Evolutionary conservation across 352 stramenopile species (phyloP).

Genomic region (Phytopythium boreale): DNA sequence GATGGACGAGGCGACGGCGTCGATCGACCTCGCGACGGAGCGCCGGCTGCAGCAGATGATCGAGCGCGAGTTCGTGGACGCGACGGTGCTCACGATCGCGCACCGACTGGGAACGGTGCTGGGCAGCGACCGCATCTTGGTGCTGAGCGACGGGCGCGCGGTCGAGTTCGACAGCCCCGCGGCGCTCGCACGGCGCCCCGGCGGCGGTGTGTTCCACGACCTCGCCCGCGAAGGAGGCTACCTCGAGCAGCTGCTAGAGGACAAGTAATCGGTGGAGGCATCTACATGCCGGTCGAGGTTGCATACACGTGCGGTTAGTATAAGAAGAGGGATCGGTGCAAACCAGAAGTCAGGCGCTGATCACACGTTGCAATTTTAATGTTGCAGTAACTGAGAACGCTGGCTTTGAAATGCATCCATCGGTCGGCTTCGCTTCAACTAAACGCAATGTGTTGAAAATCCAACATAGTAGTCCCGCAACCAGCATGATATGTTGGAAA

Average conservation of each 20-base stretch:
- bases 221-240: conserved; percentile 18
- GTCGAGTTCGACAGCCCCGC: conserved; percentile 82
- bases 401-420: too few species aligned
- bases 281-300: too few species aligned
- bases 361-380: too few species aligned
- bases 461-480: too few species aligned
- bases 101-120: conserved; percentile 90
- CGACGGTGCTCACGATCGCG: conserved; percentile 94
- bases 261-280: background rate
- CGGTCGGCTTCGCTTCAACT: too few species aligned
- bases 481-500: too few species aligned
- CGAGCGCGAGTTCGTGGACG: conserved; percentile 75
- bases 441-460: too few species aligned
- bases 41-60: conserved; percentile 67
- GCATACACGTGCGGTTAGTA: too few species aligned
- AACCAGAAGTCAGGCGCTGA: too few species aligned
- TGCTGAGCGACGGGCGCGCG: conserved; percentile 79
- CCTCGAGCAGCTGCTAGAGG: conserved; percentile 9
- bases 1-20: conserved; percentile 84
- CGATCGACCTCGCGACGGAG: conserved; percentile 59
- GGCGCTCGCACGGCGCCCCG: conserved; percentile 8
- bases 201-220: conserved; percentile 15
- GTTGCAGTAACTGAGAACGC: too few species aligned
- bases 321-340: too few species aligned
- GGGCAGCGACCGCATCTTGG: conserved; percentile 86